These are phyloP conservation scores for Polyporus tsugae DNA, from an alignment of 1,284 basidiomycete genomes.

Conservation along the genomic window DNA sequence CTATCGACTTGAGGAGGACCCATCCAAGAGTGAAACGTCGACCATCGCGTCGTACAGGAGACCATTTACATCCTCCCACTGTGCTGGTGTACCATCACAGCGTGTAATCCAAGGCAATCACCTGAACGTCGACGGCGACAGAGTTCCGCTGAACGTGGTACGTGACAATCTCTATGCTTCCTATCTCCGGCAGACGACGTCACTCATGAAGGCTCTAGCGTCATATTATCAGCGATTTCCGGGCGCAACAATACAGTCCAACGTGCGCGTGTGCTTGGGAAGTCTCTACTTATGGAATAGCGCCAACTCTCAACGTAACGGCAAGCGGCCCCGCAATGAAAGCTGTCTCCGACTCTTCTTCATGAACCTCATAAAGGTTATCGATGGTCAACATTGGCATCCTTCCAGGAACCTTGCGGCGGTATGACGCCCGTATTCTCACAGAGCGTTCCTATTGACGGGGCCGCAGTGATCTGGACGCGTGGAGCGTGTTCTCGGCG, in stretches of 20 bases:
- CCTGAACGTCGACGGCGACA: neutral
- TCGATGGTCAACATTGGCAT: neutral
- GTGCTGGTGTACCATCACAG: neutral
- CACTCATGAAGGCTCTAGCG: slow-evolving; percentile 3
- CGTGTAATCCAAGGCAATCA: neutral
- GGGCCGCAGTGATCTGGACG: slow-evolving; percentile 1
- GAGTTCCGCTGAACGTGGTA: neutral
- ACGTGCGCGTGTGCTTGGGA: neutral
- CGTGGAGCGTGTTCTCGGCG: neutral
- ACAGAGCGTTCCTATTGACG: slow-evolving; percentile 1
- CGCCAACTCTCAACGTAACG: neutral
- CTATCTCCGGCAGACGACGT: slow-evolving; percentile 2
- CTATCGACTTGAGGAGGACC: neutral
- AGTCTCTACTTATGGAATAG: neutral
- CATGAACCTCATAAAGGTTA: neutral
- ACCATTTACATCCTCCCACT: neutral
- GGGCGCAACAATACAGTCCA: neutral
- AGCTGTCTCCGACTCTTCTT: neutral
- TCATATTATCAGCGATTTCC: neutral
- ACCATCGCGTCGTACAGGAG: neutral
- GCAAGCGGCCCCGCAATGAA: neutral
- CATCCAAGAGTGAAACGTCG: neutral
- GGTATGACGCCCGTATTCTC: neutral
- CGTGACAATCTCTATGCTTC: neutral
- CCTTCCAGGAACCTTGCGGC: neutral